phyloP scores from a whole-genome alignment of 768 basidiomycete species.

The Pisolithus albus region DNA sequence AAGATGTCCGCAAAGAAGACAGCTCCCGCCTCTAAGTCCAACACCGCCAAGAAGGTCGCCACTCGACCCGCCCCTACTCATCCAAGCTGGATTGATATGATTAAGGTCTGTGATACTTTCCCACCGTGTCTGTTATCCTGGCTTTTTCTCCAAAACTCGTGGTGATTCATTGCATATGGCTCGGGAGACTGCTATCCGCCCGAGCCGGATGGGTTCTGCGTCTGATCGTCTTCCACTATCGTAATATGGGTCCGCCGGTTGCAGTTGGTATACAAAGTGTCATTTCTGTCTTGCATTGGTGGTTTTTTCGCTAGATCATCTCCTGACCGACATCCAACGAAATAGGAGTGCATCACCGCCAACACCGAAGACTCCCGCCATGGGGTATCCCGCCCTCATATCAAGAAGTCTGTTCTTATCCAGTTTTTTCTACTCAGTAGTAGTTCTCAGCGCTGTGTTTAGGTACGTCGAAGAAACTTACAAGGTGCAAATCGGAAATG shows the following conservation, averaged over 20 bases:
- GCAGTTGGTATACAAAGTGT: neutral
- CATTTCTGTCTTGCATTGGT: neutral
- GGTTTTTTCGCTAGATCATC: constrained; percentile 6
- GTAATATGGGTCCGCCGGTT: neutral
- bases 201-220: neutral
- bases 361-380: constrained; percentile 69
- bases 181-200: neutral
- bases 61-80: constrained; percentile 30
- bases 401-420: constrained; percentile 72
- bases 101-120: constrained; percentile 49
- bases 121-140: too few relatives aligned
- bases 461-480: constrained; percentile 84
- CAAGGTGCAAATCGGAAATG: constrained; percentile 70
- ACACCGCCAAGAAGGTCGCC: constrained; percentile 28
- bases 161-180: neutral
- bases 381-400: constrained; percentile 85
- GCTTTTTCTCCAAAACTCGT: neutral
- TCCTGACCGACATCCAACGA: constrained; percentile 16
- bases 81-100: constrained; percentile 71
- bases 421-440: constrained; percentile 6
- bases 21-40: constrained; percentile 37
- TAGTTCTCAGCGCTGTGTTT: constrained; percentile 9
- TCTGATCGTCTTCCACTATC: neutral
- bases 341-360: constrained; percentile 75
- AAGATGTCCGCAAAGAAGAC: constrained; percentile 40